Evolutionary conservation across 192 early-diverging fungal genomes (phyloP).

Genomic region (Allomyces javanicus): DNA sequence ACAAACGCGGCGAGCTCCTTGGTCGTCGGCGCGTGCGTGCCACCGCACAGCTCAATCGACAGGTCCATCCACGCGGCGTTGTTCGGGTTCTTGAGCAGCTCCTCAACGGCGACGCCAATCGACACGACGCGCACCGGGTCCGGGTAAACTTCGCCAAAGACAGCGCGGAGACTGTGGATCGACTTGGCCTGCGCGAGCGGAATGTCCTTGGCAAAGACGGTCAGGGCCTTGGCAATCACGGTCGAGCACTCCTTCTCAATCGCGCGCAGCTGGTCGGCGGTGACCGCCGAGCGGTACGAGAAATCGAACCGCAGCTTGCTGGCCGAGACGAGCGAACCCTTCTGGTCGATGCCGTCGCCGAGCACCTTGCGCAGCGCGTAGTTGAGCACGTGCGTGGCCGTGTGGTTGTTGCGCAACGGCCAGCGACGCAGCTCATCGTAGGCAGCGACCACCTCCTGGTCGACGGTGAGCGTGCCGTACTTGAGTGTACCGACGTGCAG

Average conservation of each 20-base stretch:
- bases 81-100: conserved; percentile 55
- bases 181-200: conserved; percentile 56
- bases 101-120: conserved; percentile 70
- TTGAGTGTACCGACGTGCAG: conserved; percentile 88
- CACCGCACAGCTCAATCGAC: conserved; percentile 94
- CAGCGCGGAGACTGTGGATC: conserved; percentile 84
- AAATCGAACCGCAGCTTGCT: conserved; percentile 96
- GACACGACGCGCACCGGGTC: conserved; percentile 94
- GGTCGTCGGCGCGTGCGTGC: conserved; percentile 82
- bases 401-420: conserved; percentile 90
- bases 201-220: conserved; percentile 69
- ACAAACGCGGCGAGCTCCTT: conserved; percentile 70
- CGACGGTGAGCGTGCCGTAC: conserved; percentile 56
- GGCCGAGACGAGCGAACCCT: conserved; percentile 86
- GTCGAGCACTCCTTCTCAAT: conserved; percentile 61
- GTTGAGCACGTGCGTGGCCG: conserved; percentile 89
- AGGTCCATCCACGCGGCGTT: conserved; percentile 62
- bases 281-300: conserved; percentile 50
- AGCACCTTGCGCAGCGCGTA: conserved; percentile 74
- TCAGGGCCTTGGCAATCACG: conserved; percentile 50
- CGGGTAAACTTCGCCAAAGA: conserved; percentile 94
- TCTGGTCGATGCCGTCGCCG: conserved; percentile 65
- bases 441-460: conserved; percentile 47
- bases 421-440: conserved; percentile 77
- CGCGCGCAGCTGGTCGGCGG: conserved; percentile 39